A percentile compares a stretch with the other conserved stretches of the same genome.
These are phyloP conservation scores for Coccomyxa subellipsoidea DNA, from an alignment of 163 green algal species.

Conservation along the genomic window DNA sequence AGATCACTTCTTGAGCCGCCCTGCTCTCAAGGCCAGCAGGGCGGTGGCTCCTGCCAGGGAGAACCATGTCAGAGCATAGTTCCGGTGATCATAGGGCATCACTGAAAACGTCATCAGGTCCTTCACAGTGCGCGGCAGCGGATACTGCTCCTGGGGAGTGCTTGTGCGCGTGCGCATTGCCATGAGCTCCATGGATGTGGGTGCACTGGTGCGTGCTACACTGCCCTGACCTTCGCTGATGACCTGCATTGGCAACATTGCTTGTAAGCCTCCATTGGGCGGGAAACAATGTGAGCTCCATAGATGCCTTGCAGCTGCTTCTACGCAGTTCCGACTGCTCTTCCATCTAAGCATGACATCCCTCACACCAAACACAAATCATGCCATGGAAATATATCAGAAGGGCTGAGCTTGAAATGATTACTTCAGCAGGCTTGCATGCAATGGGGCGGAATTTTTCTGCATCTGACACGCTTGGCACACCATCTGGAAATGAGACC, in stretches of 20 bases:
- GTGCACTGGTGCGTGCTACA: background rate
- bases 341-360: too few relatives aligned
- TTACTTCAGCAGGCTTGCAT: too few relatives aligned
- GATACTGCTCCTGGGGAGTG: slow-evolving; percentile 1
- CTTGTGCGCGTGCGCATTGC: slow-evolving; percentile 19
- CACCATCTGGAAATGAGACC: too few relatives aligned
- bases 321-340: too few relatives aligned
- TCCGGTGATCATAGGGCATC: slow-evolving; percentile 65
- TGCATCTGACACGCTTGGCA: too few relatives aligned
- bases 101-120: slow-evolving; percentile 47
- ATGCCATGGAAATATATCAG: too few relatives aligned
- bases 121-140: slow-evolving; percentile 7
- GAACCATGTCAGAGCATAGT: slow-evolving; percentile 71
- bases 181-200: slow-evolving; percentile 46
- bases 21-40: slow-evolving; percentile 34
- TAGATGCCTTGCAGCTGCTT: too few relatives aligned
- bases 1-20: background rate
- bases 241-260: slow-evolving; percentile 3
- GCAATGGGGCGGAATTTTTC: too few relatives aligned
- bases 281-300: too few relatives aligned
- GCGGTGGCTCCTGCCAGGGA: slow-evolving; percentile 45
- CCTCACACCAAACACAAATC: too few relatives aligned
- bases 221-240: background rate
- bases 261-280: background rate
- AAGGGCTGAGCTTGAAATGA: too few relatives aligned